Conservation (phyloP, 768 basidiomycete species). For the Suillus americanus region DNA sequence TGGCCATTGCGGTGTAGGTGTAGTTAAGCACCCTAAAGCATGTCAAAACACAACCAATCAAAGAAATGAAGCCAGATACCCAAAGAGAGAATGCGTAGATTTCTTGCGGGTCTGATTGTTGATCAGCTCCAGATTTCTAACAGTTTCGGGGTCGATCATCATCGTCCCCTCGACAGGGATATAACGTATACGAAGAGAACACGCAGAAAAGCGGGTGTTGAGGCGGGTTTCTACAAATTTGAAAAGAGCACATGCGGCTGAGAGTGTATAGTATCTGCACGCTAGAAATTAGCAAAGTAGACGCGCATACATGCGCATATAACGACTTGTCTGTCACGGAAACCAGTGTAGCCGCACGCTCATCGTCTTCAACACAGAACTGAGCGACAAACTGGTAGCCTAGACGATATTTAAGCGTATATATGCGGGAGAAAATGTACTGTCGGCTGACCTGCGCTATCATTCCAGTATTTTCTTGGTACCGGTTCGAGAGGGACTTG, state of each 20-base stretch:
- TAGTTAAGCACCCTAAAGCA: conserved; percentile 63
- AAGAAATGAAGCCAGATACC: conserved; percentile 42
- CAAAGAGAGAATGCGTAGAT: conserved; percentile 74
- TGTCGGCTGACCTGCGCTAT: conserved; percentile 56
- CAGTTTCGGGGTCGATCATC: conserved; percentile 91
- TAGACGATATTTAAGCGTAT: neutral
- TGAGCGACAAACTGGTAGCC: conserved; percentile 74
- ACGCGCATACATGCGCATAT: conserved; percentile 28
- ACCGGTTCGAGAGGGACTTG: conserved; percentile 67
- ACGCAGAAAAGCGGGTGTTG: conserved; percentile 67
- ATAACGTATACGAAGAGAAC: conserved; percentile 74
- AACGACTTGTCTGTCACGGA: conserved; percentile 77
- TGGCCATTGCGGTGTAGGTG: conserved; percentile 89
- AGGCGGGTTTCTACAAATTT: conserved; percentile 74
- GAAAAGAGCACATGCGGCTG: conserved; percentile 84
- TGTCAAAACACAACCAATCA: neutral
- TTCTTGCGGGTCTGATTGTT: conserved; percentile 68
- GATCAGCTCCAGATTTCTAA: conserved; percentile 86
- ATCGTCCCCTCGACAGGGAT: conserved; percentile 86
- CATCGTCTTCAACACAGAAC: conserved; percentile 78
- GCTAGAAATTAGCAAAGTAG: conserved; percentile 1
- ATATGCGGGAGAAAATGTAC: neutral
- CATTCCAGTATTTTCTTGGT: conserved; percentile 83
- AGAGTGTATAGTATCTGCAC: conserved; percentile 82
- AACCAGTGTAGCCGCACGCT: conserved; percentile 76